Evolutionary conservation across 768 basidiomycete species (phyloP).

Genomic region (Suillus spraguei): DNA sequence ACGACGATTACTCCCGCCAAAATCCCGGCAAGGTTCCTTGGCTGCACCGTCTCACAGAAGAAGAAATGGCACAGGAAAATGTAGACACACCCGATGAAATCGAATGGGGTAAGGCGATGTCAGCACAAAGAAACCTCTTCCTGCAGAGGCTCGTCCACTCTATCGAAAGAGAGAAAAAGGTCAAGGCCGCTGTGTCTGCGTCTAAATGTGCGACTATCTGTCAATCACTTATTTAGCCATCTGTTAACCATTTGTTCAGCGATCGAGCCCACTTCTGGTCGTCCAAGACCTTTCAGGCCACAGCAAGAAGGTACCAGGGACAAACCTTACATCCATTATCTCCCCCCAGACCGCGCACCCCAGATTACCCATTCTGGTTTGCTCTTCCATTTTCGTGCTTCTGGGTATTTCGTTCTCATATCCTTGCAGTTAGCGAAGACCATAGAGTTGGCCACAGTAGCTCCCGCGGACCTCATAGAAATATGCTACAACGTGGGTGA

Average conservation of each 20-base stretch:
- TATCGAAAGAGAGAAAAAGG: slow-evolving; percentile 52
- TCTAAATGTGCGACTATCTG: slow-evolving; percentile 27
- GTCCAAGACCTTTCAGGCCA: slow-evolving; percentile 28
- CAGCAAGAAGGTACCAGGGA: slow-evolving; percentile 28
- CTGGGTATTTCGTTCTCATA: not conserved
- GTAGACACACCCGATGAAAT: slow-evolving; percentile 78
- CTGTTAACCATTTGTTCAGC: slow-evolving; percentile 16
- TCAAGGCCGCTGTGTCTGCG: slow-evolving; percentile 38
- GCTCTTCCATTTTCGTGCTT: slow-evolving; percentile 12
- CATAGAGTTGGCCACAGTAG: slow-evolving; percentile 14
- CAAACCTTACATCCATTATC: slow-evolving; percentile 37
- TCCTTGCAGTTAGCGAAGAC: slow-evolving; percentile 20
- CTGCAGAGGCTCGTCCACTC: slow-evolving; percentile 67
- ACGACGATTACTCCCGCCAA: slow-evolving; percentile 60
- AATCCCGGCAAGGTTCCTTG: slow-evolving; percentile 67
- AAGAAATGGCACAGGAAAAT: slow-evolving; percentile 67
- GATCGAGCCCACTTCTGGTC: slow-evolving; percentile 27
- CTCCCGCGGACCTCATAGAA: slow-evolving; percentile 35
- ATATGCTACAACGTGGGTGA: slow-evolving; percentile 48
- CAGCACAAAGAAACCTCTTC: slow-evolving; percentile 68
- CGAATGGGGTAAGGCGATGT: slow-evolving; percentile 79
- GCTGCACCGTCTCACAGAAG: slow-evolving; percentile 54
- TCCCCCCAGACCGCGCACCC: slow-evolving; percentile 31
- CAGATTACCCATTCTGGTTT: slow-evolving; percentile 24
- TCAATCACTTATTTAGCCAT: slow-evolving; percentile 3